Evolutionary conservation across 1,284 basidiomycete genomes (phyloP), one percentile per base, ranked within the genome.

Genomic region (Malassezia cuniculi): DNA sequence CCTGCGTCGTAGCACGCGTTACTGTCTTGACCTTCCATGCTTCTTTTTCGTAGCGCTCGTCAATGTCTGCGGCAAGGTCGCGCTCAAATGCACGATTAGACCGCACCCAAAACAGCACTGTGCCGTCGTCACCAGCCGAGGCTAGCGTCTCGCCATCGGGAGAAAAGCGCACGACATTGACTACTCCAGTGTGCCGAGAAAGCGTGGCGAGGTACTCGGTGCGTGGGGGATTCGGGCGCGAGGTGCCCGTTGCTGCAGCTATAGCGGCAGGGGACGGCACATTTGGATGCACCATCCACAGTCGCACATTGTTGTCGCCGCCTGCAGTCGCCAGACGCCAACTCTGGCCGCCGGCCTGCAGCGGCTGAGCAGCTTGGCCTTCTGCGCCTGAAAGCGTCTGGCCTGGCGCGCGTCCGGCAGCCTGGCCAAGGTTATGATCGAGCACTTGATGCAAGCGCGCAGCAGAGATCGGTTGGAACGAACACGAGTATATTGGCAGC

Each of bases 131-230:
- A 80, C 90, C 62, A 1, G 60, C 60, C 5, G 59, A 62, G 6
- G 59, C 61, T 2, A 64, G 45, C 14, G 58, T 28, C 16, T 64
- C 63, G 16, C 59, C 61, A 16, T 43, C 41, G 6, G 90, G 90
- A 57, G 84, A 89, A 71, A 86, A 97, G 31, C 90, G 75, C 17
- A 93, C 90, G 11, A 93, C 90, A 54, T 97, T 97, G 48, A 99
- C 90, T 5, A 87, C 79, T 16, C 85, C 85, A 9, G 85, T 86
- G 69, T 99, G 90, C 60, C 86, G 79, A 55, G 76, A 80, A 36
- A 99, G 76, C 0, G 90, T 97, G 2, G 93, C 81, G 18, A 94
- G 78, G 65, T 94, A 97, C 66, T 97, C 93, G 34, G 90, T 82
- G 40, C 86, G 77, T n/a, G 90, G 84, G 7, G 62, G 53, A 38